Evolutionary conservation across 495 filamentous ascomycete genomes (phyloP), one percentile per base, ranked within the genome.

Genomic region (Thermothielavioides terrestris): DNA sequence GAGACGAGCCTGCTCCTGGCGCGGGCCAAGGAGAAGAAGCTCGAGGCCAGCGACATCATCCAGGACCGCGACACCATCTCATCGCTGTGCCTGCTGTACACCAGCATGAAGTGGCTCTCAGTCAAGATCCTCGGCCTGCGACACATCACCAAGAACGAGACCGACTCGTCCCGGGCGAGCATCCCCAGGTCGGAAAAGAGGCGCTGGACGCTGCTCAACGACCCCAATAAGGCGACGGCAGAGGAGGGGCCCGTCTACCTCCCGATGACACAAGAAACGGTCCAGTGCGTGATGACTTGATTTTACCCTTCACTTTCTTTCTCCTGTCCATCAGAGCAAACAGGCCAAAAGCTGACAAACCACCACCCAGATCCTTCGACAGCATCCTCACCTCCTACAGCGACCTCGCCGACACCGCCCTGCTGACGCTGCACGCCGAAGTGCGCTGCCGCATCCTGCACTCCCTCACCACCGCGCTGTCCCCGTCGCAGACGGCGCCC

Each of bases 71-170:
- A 96, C 59, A 83, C 82, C 2, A 84, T 96, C 26, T 76, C 82
- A 40, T 80, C 86, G 10, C 68, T 97, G 28, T 95, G 88, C 53
- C 78, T 95, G 39, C 75, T 99, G 18, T 89, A 92, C 62, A 94
- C 86, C 50, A 96, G 91, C 75, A 94, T 95, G 90, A 86, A 92
- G 77, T 98, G 92, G 92, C 82, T 98, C 21, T 82, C 85, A 46
- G 83, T 79, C 57, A 88, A 88, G 63, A 77, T 95, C 15, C 61
- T 72, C 11, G 75, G 85, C 45, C 75, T 97, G 31, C 81, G 91
- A 21, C 81, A 85, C 54, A 84, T 94, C 53, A 86, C 77, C 22
- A 56, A 62, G 32, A 76, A 76, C 48, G 70, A 77, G 42, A 71
- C 69, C 1, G 75, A 79, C 57, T 76, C 75, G 11, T 73, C 74